These are phyloP conservation scores for Microdochium trichocladiopsis DNA, from an alignment of 2,329 filamentous ascomycete species.

Conservation along the genomic window DNA sequence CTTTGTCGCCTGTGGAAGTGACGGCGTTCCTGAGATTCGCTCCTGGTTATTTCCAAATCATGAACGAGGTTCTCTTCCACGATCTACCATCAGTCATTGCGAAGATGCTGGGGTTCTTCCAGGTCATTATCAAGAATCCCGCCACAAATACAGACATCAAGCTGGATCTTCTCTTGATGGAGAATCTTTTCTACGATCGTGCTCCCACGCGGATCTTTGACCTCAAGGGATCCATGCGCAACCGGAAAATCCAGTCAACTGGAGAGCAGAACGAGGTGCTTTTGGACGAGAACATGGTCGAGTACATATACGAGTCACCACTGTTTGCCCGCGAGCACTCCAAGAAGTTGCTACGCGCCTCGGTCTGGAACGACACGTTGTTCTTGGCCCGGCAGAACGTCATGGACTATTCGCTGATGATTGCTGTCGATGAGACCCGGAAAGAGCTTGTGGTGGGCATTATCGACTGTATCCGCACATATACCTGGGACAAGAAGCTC, in stretches of 20 bases:
- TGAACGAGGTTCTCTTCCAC: conserved; percentile 93
- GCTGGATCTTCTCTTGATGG: conserved; percentile 89
- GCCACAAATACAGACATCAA: conserved; percentile 88
- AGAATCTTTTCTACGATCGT: conserved; percentile 96
- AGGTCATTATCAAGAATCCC: conserved; percentile 94
- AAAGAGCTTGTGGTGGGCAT: conserved; percentile 96
- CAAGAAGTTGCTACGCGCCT: conserved; percentile 84
- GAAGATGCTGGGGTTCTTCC: conserved; percentile 98
- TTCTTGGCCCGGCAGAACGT: conserved; percentile 93
- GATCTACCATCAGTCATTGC: conserved; percentile 93
- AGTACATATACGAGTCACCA: conserved; percentile 96
- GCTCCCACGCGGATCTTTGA: conserved; percentile 87
- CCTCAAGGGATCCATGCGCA: conserved; percentile 96
- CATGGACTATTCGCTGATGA: conserved; percentile 99
- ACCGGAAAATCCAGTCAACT: conserved; percentile 92
- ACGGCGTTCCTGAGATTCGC: conserved; percentile 92
- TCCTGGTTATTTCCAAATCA: conserved; percentile 94
- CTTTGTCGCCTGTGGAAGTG: conserved; percentile 83
- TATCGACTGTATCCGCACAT: conserved; percentile 96
- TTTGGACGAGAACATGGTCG: conserved; percentile 96
- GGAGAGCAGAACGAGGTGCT: conserved; percentile 95
- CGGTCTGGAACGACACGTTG: conserved; percentile 95
- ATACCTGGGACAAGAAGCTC: conserved; percentile 99
- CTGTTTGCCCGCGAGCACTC: conserved; percentile 93
- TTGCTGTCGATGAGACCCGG: conserved; percentile 83